Evolutionary conservation across 2,329 filamentous ascomycete species (phyloP).

Genomic region (Exophiala aquamarina): DNA sequence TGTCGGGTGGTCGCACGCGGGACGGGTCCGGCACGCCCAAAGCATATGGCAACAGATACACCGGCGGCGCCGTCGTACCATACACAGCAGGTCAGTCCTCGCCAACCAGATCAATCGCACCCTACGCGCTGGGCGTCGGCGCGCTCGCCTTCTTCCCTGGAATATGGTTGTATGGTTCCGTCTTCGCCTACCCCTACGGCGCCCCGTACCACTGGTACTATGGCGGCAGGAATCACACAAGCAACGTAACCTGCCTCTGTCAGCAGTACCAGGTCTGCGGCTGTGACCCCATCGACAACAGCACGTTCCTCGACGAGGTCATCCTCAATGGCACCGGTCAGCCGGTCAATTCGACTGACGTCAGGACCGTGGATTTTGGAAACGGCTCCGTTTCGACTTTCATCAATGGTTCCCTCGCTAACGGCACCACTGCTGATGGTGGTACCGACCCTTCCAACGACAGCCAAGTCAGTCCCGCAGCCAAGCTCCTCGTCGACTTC

Average conservation of each 20-base stretch:
- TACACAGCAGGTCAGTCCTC: conserved; percentile 49
- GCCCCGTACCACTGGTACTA: conserved; percentile 49
- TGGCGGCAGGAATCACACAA: conserved; percentile 38
- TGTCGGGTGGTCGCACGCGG: conserved; percentile 33
- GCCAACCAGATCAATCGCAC: conserved; percentile 47
- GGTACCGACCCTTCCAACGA: conserved; percentile 31
- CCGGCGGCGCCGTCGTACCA: conserved; percentile 53
- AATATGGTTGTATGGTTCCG: conserved; percentile 54
- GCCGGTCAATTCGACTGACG: conserved; percentile 39
- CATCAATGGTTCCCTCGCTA: conserved; percentile 49
- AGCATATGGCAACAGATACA: conserved; percentile 54
- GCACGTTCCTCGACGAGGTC: conserved; percentile 42
- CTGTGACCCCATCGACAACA: conserved; percentile 53
- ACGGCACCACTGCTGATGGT: conserved; percentile 41
- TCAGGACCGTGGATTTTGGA: conserved; percentile 37
- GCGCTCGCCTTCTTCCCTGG: conserved; percentile 51
- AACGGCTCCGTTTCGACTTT: conserved; percentile 47
- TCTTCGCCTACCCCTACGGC: conserved; percentile 55
- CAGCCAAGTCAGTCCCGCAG: conserved; percentile 21
- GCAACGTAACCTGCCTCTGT: conserved; percentile 57
- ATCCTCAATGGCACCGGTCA: conserved; percentile 41
- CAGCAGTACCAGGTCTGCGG: conserved; percentile 55
- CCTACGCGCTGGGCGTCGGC: conserved; percentile 50
- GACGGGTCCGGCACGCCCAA: conserved; percentile 44
- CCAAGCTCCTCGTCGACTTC: conserved; percentile 30